Percentiles rank a stretch among this genome's conserved stretches.
phyloP scores from a whole-genome alignment of 345 rosid species.

The Bretschneidera sinensis region DNA sequence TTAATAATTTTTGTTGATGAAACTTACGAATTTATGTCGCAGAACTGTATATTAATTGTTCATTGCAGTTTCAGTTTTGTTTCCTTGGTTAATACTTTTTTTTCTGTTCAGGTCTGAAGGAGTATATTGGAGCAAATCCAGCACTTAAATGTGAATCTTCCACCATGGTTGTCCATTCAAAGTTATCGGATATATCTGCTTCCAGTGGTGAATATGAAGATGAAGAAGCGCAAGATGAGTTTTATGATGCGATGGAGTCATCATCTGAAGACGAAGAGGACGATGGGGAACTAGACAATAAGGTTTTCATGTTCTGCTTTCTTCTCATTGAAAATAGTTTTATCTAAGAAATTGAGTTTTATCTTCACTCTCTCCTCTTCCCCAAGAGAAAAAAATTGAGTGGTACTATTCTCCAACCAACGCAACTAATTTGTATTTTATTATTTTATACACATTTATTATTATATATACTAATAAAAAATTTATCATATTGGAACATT shows the following conservation, averaged over 20 bases:
- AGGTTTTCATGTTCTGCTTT: constrained; percentile 36
- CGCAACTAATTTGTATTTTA: background rate
- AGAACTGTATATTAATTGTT: background rate
- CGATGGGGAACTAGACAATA: constrained; percentile 32
- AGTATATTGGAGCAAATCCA: constrained; percentile 92
- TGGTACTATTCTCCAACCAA: background rate
- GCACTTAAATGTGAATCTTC: constrained; percentile 53
- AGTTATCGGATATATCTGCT: constrained; percentile 37
- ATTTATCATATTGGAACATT: constrained; percentile 3
- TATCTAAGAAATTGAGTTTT: background rate
- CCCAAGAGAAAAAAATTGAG: background rate
- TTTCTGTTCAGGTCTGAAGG: constrained; percentile 72
- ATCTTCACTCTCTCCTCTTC: background rate
- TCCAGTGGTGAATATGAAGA: constrained; percentile 57
- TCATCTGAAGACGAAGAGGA: constrained; percentile 74
- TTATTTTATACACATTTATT: too few relatives aligned
- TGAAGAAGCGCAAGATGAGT: constrained; percentile 62
- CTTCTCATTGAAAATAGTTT: constrained; percentile 6
- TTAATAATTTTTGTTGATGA: too few relatives aligned
- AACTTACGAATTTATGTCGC: too few relatives aligned
- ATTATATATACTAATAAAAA: too few relatives aligned
- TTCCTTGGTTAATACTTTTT: too few relatives aligned
- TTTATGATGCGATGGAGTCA: constrained; percentile 87
- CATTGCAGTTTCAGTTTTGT: constrained; percentile 5
- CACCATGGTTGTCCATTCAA: constrained; percentile 48